Conservation (phyloP, 176 grass and related monocot genomes). For the Musa schizocarpa region DNA sequence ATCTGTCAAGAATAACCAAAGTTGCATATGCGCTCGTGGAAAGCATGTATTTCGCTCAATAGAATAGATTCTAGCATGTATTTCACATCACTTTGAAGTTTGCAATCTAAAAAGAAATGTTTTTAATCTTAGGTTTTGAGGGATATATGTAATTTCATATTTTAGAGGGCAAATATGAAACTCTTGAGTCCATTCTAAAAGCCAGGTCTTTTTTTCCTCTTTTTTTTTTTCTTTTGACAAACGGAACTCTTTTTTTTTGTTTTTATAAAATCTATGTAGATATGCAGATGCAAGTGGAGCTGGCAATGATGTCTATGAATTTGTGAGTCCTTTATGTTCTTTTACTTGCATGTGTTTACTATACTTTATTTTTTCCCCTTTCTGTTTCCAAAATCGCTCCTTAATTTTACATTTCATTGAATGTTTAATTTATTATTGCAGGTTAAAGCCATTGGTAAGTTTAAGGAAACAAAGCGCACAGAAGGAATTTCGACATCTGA, state of each 20-base stretch:
- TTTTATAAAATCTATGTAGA: slow-evolving; percentile 42
- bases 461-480: slow-evolving; percentile 90
- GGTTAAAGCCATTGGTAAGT: slow-evolving; percentile 83
- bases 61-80: too few species aligned
- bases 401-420: slow-evolving; percentile 8
- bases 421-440: slow-evolving; percentile 22
- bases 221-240: not conserved
- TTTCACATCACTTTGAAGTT: too few species aligned
- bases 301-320: slow-evolving; percentile 85
- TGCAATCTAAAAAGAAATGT: too few species aligned
- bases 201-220: not conserved
- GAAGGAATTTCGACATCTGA: slow-evolving; percentile 98
- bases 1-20: too few species aligned
- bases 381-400: not conserved
- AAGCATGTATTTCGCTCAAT: too few species aligned
- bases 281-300: slow-evolving; percentile 97
- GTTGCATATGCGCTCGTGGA: too few species aligned
- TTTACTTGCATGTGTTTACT: not conserved
- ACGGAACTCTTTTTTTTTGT: not conserved
- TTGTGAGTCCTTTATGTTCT: slow-evolving; percentile 39
- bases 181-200: too few species aligned
- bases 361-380: slow-evolving; percentile 3
- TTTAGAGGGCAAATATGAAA: too few species aligned
- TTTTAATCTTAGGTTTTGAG: too few species aligned
- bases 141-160: too few species aligned